Base-by-base conservation (phyloP, 2,329 filamentous ascomycete genomes). In the Ustulina deusta region DNA sequence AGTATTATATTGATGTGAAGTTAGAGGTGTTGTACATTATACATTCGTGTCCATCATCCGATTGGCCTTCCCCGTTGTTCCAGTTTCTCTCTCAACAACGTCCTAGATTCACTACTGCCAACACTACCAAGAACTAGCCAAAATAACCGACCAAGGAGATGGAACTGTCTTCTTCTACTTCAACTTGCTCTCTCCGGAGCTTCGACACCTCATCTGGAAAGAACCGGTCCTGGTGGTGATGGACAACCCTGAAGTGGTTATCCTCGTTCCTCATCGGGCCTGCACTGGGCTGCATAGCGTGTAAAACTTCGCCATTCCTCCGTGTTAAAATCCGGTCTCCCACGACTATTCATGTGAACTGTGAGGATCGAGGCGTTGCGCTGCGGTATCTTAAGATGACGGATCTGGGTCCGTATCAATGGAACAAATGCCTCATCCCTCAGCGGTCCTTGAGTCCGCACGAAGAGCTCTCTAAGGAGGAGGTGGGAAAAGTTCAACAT, bases 121-220 rank as follows among this genome's bases (percentile, higher is more conserved):
- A 38, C 15, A 40, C 2, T 20, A 29, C 1, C 10, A 42, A 32
- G 5, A 38, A 29, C 46, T n/a, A 25, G 10, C 44, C 17, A 44
- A 42, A 40, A 58, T 58, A 54, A n/a, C 25, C 3, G 13, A 1
- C 10, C 44, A 15, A 5, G 54, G 6, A 40, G 22, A 7, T 3
- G 1, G 1, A 42, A n/a, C 27, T 27, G 13, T 25, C 9, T 74
- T 71, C 17, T 32, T 13, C 27, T 40, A 34, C 25, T 73, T 74
- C 61, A 61, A 13, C 36, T 36, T 11, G 7, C 56, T 74, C 1
- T 69, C 71, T 34, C 38, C 55, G 2, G 70, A 74, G 61, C 56
- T 74, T n/a, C 64, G 72, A 20, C 27, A 55, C 9, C 58, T 72
- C 22, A 70, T 74, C 38, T 73, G 70, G 70, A 57, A 62, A 27